phyloP scores from a whole-genome alignment of 768 basidiomycete genomes.

The Boletus vermiculosoides region DNA sequence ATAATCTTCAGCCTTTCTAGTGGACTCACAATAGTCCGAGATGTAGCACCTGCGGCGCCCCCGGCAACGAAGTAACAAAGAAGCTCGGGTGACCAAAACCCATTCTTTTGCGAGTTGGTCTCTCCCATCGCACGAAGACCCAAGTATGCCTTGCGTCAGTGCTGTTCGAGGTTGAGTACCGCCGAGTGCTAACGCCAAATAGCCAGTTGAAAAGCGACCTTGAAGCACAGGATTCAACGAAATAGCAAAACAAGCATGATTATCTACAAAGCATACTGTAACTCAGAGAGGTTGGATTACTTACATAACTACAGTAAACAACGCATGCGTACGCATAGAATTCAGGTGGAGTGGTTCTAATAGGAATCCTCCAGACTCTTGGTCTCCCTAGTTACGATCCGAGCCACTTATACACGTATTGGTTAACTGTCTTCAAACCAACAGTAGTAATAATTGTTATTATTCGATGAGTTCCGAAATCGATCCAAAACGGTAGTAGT shows the following conservation, averaged over 20 bases:
- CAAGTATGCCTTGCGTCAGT: conserved; percentile 4
- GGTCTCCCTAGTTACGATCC: background rate
- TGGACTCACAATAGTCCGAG: conserved; percentile 89
- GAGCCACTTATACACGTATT: background rate
- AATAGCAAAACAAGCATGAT: background rate
- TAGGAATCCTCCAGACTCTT: background rate
- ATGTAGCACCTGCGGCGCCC: conserved; percentile 60
- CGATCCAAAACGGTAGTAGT: background rate
- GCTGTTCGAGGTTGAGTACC: conserved; percentile 1
- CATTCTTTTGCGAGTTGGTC: conserved; percentile 26
- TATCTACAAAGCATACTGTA: background rate
- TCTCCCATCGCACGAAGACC: conserved; percentile 21
- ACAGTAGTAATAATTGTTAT: background rate
- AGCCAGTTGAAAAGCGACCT: too few species aligned
- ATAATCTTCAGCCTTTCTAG: conserved; percentile 95
- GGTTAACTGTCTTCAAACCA: background rate
- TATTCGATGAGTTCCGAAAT: background rate
- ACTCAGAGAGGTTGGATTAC: background rate
- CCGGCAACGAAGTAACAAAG: conserved; percentile 55
- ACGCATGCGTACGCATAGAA: background rate
- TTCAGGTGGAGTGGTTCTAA: background rate
- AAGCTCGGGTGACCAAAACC: conserved; percentile 32
- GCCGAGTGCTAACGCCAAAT: background rate
- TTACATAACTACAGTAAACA: background rate
- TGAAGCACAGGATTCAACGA: conserved; percentile 16